phyloP scores from a whole-genome alignment of 805 yeast species.

The Candida morakotiae region DNA sequence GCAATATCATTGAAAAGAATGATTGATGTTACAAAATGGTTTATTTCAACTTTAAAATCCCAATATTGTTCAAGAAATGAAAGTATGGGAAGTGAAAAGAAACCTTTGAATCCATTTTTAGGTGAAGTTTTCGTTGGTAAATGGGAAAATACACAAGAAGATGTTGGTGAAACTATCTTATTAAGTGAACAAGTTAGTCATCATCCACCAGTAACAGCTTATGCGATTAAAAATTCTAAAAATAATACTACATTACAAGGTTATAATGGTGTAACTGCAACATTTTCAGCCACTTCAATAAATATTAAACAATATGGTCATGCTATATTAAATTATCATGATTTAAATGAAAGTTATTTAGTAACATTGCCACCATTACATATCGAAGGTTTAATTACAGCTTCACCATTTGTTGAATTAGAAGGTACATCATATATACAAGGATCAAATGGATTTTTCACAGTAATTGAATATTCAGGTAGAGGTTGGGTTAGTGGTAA shows the following conservation, averaged over 20 bases:
- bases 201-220: constrained; percentile 98
- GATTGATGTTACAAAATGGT: constrained; percentile 85
- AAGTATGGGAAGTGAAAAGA: constrained; percentile 91
- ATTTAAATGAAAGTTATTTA: constrained; percentile 62
- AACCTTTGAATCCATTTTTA: constrained; percentile 92
- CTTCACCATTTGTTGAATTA: constrained; percentile 91
- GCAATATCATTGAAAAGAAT: constrained; percentile 60
- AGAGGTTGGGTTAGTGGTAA: constrained; percentile 95
- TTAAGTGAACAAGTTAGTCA: constrained; percentile 93
- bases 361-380: constrained; percentile 93
- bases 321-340: constrained; percentile 65
- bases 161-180: constrained; percentile 71
- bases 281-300: constrained; percentile 73
- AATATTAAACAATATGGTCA: constrained; percentile 92
- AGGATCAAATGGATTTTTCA: constrained; percentile 70
- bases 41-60: constrained; percentile 83
- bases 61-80: constrained; percentile 94
- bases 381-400: constrained; percentile 87
- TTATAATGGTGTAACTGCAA: constrained; percentile 83
- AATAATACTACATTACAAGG: constrained; percentile 75
- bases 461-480: constrained; percentile 78
- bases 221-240: constrained; percentile 71
- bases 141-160: constrained; percentile 53
- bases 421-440: constrained; percentile 87
- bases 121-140: constrained; percentile 93